Percentiles rank a stretch among this genome's conserved stretches.
phyloP scores from a whole-genome alignment of 176 grass and related monocot genomes.

The Eragrostis curvula region DNA sequence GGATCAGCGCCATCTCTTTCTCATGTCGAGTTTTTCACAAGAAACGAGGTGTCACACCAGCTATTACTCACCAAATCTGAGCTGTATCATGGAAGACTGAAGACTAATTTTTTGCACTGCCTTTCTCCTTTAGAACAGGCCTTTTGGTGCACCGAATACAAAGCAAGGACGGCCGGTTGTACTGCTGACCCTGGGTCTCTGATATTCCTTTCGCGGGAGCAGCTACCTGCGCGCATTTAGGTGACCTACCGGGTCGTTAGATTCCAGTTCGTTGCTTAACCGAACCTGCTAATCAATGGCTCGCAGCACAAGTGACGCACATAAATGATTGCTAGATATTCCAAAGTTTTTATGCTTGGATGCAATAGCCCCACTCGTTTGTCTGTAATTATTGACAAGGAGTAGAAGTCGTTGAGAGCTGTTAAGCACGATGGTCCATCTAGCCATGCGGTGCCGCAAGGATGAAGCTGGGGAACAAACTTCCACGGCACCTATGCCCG shows the following conservation, averaged over 20 bases:
- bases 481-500: background rate
- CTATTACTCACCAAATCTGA: constrained; percentile 26
- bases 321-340: constrained; percentile 32
- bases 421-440: constrained; percentile 17
- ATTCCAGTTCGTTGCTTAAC: constrained; percentile 59
- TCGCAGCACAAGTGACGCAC: constrained; percentile 15
- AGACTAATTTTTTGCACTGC: background rate
- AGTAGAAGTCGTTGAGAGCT: constrained; percentile 33
- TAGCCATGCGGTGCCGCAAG: background rate
- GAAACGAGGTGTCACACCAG: background rate
- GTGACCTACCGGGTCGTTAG: constrained; percentile 44
- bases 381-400: constrained; percentile 2
- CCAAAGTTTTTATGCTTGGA: constrained; percentile 20
- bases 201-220: constrained; percentile 42
- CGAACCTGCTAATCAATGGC: background rate
- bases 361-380: constrained; percentile 7
- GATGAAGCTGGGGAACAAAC: background rate
- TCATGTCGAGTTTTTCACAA: background rate
- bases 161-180: constrained; percentile 20
- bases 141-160: constrained; percentile 38
- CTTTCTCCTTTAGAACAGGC: background rate
- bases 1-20: background rate
- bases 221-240: constrained; percentile 51
- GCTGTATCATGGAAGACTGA: background rate
- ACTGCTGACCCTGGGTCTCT: background rate